phyloP scores from a whole-genome alignment of 2,329 filamentous ascomycete species.

The Graphium sp. region DNA sequence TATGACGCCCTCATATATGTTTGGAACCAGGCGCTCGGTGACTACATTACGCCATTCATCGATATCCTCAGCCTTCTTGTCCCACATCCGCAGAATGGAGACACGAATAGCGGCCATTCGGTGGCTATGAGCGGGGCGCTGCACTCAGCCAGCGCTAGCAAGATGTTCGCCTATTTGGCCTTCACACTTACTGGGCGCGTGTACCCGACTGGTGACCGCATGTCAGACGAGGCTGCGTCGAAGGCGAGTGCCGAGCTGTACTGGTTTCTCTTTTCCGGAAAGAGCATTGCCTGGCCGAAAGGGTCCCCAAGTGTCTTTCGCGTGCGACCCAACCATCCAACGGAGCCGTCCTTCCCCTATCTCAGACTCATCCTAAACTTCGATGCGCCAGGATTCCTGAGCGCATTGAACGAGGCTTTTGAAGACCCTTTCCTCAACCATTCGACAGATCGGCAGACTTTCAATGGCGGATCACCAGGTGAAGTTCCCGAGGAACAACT shows the following conservation, averaged over 20 bases:
- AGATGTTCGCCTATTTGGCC: slow-evolving; percentile 88
- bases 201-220: slow-evolving; percentile 71
- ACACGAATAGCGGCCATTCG: slow-evolving; percentile 31
- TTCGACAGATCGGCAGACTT: slow-evolving; percentile 36
- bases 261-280: slow-evolving; percentile 82
- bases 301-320: slow-evolving; percentile 41
- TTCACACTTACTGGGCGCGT: slow-evolving; percentile 77
- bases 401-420: slow-evolving; percentile 91
- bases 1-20: slow-evolving; percentile 95
- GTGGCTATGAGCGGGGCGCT: slow-evolving; percentile 36
- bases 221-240: slow-evolving; percentile 55
- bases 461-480: no score
- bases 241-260: slow-evolving; percentile 81
- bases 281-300: slow-evolving; percentile 58
- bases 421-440: slow-evolving; percentile 90
- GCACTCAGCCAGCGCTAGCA: slow-evolving; percentile 57
- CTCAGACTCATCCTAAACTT: slow-evolving; percentile 73
- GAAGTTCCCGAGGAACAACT: slow-evolving; percentile 48
- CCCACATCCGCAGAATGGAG: slow-evolving; percentile 36
- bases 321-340: slow-evolving; percentile 35
- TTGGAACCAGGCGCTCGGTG: slow-evolving; percentile 79
- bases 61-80: slow-evolving; percentile 60
- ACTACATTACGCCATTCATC: slow-evolving; percentile 81
- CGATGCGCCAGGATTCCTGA: slow-evolving; percentile 83
- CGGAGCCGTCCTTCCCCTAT: slow-evolving; percentile 70